A percentile compares a stretch with the other conserved stretches of the same genome.
Conservation (phyloP, 345 rosid genomes). For the Physaria fendleri region DNA sequence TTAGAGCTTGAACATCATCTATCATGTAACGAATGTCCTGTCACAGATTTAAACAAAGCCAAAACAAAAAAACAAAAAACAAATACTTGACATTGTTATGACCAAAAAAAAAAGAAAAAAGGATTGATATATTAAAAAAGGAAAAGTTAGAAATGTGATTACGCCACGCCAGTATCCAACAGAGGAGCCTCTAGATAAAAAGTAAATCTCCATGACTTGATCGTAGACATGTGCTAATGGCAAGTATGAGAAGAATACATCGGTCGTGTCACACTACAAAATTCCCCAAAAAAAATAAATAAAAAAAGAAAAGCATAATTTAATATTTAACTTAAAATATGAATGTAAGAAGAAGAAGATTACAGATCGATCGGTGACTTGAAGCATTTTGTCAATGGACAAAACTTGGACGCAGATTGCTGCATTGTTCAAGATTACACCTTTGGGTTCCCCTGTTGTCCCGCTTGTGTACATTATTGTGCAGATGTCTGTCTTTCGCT, state of each 20-base stretch:
- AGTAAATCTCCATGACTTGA: slow-evolving; percentile 74
- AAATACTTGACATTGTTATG: neutral
- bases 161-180: slow-evolving; percentile 95
- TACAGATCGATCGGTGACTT: slow-evolving; percentile 61
- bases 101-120: neutral
- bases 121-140: neutral
- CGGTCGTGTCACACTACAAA: slow-evolving; percentile 61
- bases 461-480: slow-evolving; percentile 98
- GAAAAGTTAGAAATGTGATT: slow-evolving; percentile 9
- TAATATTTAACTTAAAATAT: too few relatives aligned
- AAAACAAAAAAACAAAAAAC: neutral
- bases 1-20: slow-evolving; percentile 80
- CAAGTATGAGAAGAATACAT: slow-evolving; percentile 85
- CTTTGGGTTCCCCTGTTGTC: slow-evolving; percentile 98
- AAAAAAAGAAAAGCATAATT: too few relatives aligned
- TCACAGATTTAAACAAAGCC: neutral
- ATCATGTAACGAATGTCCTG: slow-evolving; percentile 72
- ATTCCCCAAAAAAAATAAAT: too few relatives aligned
- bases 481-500: slow-evolving; percentile 62
- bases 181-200: slow-evolving; percentile 66
- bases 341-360: neutral
- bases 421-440: slow-evolving; percentile 62
- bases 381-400: slow-evolving; percentile 62
- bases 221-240: slow-evolving; percentile 91
- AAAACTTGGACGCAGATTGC: slow-evolving; percentile 66